These are phyloP conservation scores for Microcera coccophila DNA, from an alignment of 2,329 filamentous ascomycete species.

Conservation along the genomic window DNA sequence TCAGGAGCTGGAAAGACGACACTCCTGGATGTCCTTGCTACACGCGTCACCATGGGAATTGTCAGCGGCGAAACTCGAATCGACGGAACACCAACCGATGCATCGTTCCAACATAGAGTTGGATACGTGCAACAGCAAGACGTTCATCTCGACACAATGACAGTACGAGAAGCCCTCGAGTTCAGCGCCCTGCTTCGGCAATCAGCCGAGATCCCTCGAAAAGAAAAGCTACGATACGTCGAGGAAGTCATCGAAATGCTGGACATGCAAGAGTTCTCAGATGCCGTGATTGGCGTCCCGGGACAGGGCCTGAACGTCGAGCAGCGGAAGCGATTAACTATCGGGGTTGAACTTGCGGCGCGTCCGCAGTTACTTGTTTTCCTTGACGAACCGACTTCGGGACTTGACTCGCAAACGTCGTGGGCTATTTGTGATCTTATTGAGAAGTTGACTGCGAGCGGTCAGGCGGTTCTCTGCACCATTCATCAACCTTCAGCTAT, in stretches of 20 bases:
- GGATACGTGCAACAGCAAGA: conserved; percentile 72
- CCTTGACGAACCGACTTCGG: conserved; percentile 73
- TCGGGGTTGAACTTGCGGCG: conserved; percentile 71
- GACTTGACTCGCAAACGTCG: conserved; percentile 70
- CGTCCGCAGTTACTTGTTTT: conserved; percentile 70
- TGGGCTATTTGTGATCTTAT: conserved; percentile 71
- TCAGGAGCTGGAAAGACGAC: conserved; percentile 75
- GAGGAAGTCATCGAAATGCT: conserved; percentile 30
- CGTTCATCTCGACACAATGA: conserved; percentile 64
- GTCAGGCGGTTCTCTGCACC: conserved; percentile 44
- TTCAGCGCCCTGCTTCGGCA: conserved; percentile 67
- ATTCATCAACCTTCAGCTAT: conserved; percentile 47
- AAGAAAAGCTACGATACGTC: conserved; percentile 28
- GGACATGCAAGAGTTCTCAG: conserved; percentile 59
- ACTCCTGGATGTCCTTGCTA: conserved; percentile 68
- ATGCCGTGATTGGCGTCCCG: conserved; percentile 52
- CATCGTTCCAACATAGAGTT: conserved; percentile 62
- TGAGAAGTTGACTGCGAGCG: conserved; percentile 55
- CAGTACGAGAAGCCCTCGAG: conserved; percentile 47
- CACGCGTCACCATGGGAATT: conserved; percentile 69
- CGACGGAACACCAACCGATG: conserved; percentile 60
- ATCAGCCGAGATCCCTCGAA: conserved; percentile 49
- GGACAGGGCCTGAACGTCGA: conserved; percentile 52
- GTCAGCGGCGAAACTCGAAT: conserved; percentile 68
- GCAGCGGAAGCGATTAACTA: conserved; percentile 59